A percentile compares a stretch with the other conserved stretches of the same genome.
phyloP scores from a whole-genome alignment of 495 filamentous ascomycete genomes.

The Penicillium manginii region DNA sequence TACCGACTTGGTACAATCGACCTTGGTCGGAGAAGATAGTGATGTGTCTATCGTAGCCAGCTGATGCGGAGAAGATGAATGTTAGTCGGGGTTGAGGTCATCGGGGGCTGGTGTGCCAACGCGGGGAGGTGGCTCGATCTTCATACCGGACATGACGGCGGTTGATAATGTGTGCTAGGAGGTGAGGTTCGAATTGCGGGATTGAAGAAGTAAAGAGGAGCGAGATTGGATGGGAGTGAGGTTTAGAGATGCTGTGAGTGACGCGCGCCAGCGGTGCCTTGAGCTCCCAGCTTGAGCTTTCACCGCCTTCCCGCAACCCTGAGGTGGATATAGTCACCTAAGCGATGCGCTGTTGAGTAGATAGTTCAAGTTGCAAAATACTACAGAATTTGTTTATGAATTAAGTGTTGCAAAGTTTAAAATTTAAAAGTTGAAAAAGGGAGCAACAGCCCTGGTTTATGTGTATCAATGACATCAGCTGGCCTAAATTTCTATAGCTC shows the following conservation, averaged over 20 bases:
- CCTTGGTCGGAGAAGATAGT: conserved; percentile 99
- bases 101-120: conserved; percentile 23
- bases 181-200: conserved; percentile 11
- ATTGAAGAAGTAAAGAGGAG: conserved; percentile 16
- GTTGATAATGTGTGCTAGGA: conserved; percentile 17
- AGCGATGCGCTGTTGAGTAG: too few species aligned
- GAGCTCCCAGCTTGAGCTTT: conserved; percentile 48
- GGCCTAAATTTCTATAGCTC: background rate
- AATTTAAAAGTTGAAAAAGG: too few species aligned
- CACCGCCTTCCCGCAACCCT: conserved; percentile 29
- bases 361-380: too few species aligned
- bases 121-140: conserved; percentile 1
- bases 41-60: conserved; percentile 96
- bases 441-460: too few species aligned
- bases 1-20: conserved; percentile 98
- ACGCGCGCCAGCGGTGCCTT: conserved; percentile 51
- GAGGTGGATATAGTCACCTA: too few species aligned
- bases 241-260: conserved; percentile 27
- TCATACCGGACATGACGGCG: conserved; percentile 50
- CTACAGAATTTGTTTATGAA: too few species aligned
- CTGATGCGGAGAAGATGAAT: conserved; percentile 51
- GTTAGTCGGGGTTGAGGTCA: conserved; percentile 47
- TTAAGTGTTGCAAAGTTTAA: too few species aligned
- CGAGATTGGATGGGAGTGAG: conserved; percentile 27
- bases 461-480: background rate